These are phyloP conservation scores for Pugionium cornutum DNA, from an alignment of 345 rosid genomes.

Conservation along the genomic window DNA sequence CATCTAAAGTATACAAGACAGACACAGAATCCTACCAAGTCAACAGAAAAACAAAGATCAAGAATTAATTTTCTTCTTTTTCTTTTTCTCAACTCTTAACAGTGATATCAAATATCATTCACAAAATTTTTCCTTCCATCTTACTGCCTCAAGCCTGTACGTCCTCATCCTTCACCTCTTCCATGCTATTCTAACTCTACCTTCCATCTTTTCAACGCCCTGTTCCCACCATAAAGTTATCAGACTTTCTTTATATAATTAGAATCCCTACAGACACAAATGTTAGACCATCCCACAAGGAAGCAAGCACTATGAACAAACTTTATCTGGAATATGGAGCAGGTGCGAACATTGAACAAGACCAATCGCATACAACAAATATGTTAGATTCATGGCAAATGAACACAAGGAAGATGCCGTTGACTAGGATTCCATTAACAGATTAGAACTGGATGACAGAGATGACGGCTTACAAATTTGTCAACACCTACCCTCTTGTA, in stretches of 20 bases:
- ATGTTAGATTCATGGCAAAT: neutral
- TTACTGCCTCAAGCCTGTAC: conserved; percentile 34
- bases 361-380: conserved; percentile 14
- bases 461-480: conserved; percentile 31
- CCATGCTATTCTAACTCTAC: conserved; percentile 34
- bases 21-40: conserved; percentile 20
- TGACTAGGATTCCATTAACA: neutral
- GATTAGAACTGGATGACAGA: neutral
- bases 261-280: neutral
- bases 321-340: neutral
- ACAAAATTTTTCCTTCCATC: conserved; percentile 29
- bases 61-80: conserved; percentile 24
- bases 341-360: neutral
- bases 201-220: conserved; percentile 19
- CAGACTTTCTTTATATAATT: conserved; percentile 2
- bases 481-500: conserved; percentile 27
- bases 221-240: conserved; percentile 33
- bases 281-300: neutral
- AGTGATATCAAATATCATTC: conserved; percentile 22
- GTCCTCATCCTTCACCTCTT: conserved; percentile 30
- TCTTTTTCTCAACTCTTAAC: conserved; percentile 24
- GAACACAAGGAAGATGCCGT: neutral
- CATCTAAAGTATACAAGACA: conserved; percentile 30
- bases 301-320: neutral
- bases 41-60: conserved; percentile 16